phyloP scores from a whole-genome alignment of 129 eudicot species.

The Mikania micrantha region DNA sequence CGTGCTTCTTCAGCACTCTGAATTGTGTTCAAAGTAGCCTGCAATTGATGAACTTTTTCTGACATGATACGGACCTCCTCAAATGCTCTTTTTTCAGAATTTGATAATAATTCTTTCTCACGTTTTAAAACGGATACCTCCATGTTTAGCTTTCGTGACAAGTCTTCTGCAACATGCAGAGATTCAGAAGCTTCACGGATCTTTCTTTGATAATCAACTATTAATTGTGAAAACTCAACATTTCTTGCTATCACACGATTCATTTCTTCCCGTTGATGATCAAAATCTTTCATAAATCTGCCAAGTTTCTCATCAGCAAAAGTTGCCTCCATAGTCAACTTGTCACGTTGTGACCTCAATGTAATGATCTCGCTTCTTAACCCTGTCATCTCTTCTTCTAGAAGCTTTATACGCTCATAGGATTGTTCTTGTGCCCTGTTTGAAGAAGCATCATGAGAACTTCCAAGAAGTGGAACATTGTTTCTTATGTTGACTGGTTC shows the following conservation, averaged over 20 bases:
- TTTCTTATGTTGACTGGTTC: conserved; percentile 39
- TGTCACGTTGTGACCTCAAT: conserved; percentile 67
- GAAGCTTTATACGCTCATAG: conserved; percentile 44
- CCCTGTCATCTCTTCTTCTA: conserved; percentile 63
- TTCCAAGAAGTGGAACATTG: conserved; percentile 43
- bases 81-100: conserved; percentile 80
- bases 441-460: conserved; percentile 46
- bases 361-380: conserved; percentile 56
- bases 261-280: conserved; percentile 70
- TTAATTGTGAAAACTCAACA: conserved; percentile 76
- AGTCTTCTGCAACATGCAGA: conserved; percentile 56
- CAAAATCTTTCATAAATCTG: conserved; percentile 67
- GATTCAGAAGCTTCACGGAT: conserved; percentile 77
- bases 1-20: conserved; percentile 80
- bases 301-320: conserved; percentile 73
- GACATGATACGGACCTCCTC: conserved; percentile 85
- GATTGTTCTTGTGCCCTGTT: conserved; percentile 53
- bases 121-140: conserved; percentile 78
- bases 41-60: conserved; percentile 75
- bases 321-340: conserved; percentile 51
- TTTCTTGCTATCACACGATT: conserved; percentile 62
- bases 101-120: conserved; percentile 63
- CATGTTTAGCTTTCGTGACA: conserved; percentile 73
- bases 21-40: conserved; percentile 75
- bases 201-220: conserved; percentile 75